Evolutionary conservation across 192 early-diverging fungal genomes (phyloP), one percentile per base, ranked within the genome.

Genomic region (Coemansia sp.): DNA sequence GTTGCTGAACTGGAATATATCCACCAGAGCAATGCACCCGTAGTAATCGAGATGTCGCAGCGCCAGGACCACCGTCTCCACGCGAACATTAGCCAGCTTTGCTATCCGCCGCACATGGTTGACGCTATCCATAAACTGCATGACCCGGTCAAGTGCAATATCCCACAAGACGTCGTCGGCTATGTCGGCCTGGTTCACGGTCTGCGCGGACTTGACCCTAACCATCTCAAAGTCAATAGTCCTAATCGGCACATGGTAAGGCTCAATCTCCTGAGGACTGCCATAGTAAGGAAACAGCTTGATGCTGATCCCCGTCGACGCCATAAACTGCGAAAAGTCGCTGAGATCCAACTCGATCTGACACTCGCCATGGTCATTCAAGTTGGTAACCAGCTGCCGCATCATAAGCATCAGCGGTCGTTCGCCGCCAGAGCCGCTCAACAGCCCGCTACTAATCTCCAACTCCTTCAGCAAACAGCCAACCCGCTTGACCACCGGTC

Each of bases 1-100:
- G 68, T 99, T 99, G 64, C 88, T 85, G 70, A 95, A 99, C 86
- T 97, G 93, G 75, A 98, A 98, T 20, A 99, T 89, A 63, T 98
- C 95, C 5, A 92, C 87, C 76, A 98, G 69, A 34, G 86, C 87
- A 26, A 97, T 90, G 64, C 94, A 96, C 7, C 95, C 95, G 73
- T 93, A 98, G 75, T 92, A 96, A 81, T 96, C 70, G 33, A 99
- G 68, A 69, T 99, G 97, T 61, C 93, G 87, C 42, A 99, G 88
- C 38, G 93, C 91, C 60, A 90, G 71, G 26, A 93, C 65, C 2
- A 93, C 92, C 37, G 92, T 87, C 3, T 80, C 86, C 26, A 85
- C 75, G 62, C 90, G 86, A 0, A 95, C 92, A 83, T 93, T 90
- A 3, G 93, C 81, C 59, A 88, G 72, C 45, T 88, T 87, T 0